A percentile compares a stretch with the other conserved stretches of the same genome.
These are phyloP conservation scores for Clathrus columnatus DNA, from an alignment of 768 basidiomycete genomes.

Conservation along the genomic window DNA sequence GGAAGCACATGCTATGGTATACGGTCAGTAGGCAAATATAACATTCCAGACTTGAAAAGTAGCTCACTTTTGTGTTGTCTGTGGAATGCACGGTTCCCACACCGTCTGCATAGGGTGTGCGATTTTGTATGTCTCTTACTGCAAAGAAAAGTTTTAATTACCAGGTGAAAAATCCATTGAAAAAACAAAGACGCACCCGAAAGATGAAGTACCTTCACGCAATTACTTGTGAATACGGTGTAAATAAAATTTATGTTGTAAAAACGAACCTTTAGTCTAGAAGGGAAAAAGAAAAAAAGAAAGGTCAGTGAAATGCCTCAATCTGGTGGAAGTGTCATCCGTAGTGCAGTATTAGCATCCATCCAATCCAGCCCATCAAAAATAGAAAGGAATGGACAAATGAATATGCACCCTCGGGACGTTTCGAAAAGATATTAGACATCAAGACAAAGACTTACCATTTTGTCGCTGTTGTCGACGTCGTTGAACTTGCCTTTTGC, in stretches of 20 bases:
- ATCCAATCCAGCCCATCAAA: constrained; percentile 17
- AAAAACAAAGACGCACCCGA: constrained; percentile 55
- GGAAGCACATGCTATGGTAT: constrained; percentile 70
- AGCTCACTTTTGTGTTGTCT: constrained; percentile 92
- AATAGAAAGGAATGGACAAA: not conserved
- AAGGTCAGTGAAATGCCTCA: constrained; percentile 14
- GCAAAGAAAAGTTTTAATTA: constrained; percentile 13
- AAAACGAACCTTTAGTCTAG: constrained; percentile 78
- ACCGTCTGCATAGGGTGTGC: constrained; percentile 95
- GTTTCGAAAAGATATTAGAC: constrained; percentile 10
- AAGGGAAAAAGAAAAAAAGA: constrained; percentile 15
- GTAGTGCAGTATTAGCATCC: constrained; percentile 23
- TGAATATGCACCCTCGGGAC: not conserved
- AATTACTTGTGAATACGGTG: not conserved
- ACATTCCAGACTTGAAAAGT: not conserved
- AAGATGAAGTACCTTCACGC: constrained; percentile 84
- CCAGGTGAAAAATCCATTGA: not conserved
- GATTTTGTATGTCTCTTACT: constrained; percentile 97
- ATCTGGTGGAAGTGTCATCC: constrained; percentile 30
- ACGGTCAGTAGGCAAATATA: constrained; percentile 4
- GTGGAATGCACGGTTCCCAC: constrained; percentile 94
- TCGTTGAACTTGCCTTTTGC: constrained; percentile 7
- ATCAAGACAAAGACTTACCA: constrained; percentile 38
- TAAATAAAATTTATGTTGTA: constrained; percentile 14
- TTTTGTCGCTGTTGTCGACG: constrained; percentile 26